These are phyloP conservation scores for Penicillium riverlandense DNA, from an alignment of 495 filamentous ascomycete genomes.

Conservation along the genomic window DNA sequence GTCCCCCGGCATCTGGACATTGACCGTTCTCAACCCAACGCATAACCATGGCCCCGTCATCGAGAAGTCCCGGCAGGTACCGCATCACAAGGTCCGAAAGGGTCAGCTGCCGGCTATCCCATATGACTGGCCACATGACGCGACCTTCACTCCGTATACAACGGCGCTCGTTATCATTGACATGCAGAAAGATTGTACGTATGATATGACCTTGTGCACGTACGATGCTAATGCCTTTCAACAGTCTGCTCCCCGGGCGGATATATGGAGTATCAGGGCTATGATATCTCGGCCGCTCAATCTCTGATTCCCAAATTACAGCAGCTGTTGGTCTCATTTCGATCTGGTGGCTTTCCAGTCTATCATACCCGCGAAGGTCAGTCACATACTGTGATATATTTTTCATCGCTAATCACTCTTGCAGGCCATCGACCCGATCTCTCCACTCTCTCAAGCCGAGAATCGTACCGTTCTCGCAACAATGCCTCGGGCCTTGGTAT, in stretches of 20 bases:
- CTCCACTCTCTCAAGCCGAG: conserved; percentile 50
- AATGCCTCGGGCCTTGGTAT: conserved; percentile 50
- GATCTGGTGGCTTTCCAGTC: conserved; percentile 50
- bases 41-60: conserved; percentile 41
- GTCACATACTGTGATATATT: neutral
- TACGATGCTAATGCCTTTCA: neutral
- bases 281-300: conserved; percentile 45
- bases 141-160: conserved; percentile 45
- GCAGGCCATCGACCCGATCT: conserved; percentile 56
- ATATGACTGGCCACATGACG: conserved; percentile 60
- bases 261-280: conserved; percentile 54
- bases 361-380: conserved; percentile 60
- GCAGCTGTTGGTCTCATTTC: conserved; percentile 49
- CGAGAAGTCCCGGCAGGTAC: conserved; percentile 32
- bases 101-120: conserved; percentile 43
- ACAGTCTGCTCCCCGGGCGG: conserved; percentile 52
- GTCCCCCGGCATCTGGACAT: conserved; percentile 37
- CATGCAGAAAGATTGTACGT: conserved; percentile 65
- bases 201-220: neutral
- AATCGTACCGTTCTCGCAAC: conserved; percentile 46
- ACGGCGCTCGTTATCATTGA: conserved; percentile 65
- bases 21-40: conserved; percentile 36
- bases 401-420: neutral
- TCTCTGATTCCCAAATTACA: conserved; percentile 49
- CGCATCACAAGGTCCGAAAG: conserved; percentile 39